Percentiles rank a stretch among this genome's conserved stretches.
phyloP scores from a whole-genome alignment of 2,329 filamentous ascomycete species.

The Cytospora schulzeri region DNA sequence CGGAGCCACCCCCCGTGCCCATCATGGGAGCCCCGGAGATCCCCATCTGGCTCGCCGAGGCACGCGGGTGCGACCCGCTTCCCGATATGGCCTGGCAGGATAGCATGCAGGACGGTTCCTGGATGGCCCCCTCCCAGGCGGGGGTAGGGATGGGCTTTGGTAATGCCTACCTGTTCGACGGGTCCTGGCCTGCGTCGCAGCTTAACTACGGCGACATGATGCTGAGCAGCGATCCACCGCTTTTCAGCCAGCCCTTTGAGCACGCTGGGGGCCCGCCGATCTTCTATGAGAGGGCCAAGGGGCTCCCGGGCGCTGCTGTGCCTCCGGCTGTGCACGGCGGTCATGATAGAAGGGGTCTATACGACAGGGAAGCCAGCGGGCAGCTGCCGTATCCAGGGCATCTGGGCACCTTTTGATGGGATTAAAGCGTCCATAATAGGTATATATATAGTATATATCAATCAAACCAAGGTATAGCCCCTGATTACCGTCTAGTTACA shows the following conservation, averaged over 20 bases:
- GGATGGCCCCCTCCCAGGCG: background rate
- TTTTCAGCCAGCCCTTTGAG: background rate
- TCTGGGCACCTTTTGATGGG: background rate
- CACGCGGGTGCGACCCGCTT: constrained; percentile 17
- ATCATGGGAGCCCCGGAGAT: constrained; percentile 23
- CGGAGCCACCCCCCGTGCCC: background rate
- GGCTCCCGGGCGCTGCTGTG: background rate
- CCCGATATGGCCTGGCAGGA: constrained; percentile 7
- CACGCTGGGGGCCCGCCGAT: background rate
- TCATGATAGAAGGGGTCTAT: background rate
- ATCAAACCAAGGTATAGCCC: background rate
- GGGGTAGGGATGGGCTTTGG: constrained; percentile 7
- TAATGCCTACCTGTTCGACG: background rate
- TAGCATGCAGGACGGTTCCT: background rate
- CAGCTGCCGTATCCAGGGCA: background rate
- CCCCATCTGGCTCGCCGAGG: constrained; percentile 25
- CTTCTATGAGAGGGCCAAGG: constrained; percentile 7
- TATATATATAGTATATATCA: background rate
- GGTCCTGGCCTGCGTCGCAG: background rate
- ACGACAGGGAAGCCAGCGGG: background rate
- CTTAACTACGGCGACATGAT: background rate
- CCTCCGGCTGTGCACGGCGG: background rate
- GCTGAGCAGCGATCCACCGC: background rate
- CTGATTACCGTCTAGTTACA: background rate
- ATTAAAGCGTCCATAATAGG: background rate